A percentile compares a stretch with the other conserved stretches of the same genome.
Conservation (phyloP, 1,139 yeast genomes). For the Geotrichum histeridarum region DNA sequence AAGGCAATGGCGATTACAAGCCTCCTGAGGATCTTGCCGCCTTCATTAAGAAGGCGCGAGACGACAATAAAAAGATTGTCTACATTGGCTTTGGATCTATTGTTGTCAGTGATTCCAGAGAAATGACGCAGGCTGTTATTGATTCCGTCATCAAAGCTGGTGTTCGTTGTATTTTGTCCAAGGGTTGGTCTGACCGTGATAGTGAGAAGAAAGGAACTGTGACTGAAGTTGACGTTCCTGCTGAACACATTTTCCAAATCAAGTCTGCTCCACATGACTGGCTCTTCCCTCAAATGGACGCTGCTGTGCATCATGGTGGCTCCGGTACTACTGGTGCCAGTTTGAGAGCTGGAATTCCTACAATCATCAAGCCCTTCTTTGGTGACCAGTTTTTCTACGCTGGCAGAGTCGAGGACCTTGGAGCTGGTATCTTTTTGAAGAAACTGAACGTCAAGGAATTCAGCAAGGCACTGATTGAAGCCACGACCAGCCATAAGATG, state of each 20-base stretch:
- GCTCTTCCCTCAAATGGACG: constrained; percentile 84
- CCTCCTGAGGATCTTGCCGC: constrained; percentile 59
- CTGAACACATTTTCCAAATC: constrained; percentile 54
- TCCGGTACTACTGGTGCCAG: constrained; percentile 96
- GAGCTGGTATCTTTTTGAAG: constrained; percentile 72
- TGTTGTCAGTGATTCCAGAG: constrained; percentile 77
- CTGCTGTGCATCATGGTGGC: constrained; percentile 97
- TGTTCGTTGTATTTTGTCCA: constrained; percentile 79
- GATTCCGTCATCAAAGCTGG: constrained; percentile 75
- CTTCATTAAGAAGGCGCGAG: constrained; percentile 61
- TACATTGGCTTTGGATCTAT: constrained; percentile 96
- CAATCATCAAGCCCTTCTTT: constrained; percentile 87
- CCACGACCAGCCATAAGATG: constrained; percentile 61
- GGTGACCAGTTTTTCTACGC: constrained; percentile 96
- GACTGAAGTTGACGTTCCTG: constrained; percentile 59
- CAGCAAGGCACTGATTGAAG: constrained; percentile 62
- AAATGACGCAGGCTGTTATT: constrained; percentile 69
- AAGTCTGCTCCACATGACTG: constrained; percentile 89
- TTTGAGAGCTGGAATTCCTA: constrained; percentile 78
- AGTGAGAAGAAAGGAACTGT: constrained; percentile 38
- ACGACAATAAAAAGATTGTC: constrained; percentile 62
- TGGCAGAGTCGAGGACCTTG: constrained; percentile 76
- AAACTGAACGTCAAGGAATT: constrained; percentile 62
- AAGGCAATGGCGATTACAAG: constrained; percentile 49
- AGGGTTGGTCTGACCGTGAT: constrained; percentile 90